A percentile compares a stretch with the other conserved stretches of the same genome.
Evolutionary conservation across 2,329 filamentous ascomycete genomes (phyloP).

Genomic region (Colletotrichum tropicale): DNA sequence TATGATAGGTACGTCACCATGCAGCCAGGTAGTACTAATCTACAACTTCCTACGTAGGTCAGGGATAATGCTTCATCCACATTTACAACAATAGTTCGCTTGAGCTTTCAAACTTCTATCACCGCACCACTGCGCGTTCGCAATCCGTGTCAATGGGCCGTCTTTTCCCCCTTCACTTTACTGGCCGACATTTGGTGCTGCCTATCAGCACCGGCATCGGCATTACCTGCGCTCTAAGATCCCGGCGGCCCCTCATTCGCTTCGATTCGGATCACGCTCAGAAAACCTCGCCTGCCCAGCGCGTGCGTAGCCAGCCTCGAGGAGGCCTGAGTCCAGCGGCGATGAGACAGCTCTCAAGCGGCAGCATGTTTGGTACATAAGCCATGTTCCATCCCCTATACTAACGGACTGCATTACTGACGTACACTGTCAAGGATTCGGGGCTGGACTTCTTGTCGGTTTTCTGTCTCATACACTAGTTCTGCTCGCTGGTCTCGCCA

Average conservation of each 20-base stretch:
- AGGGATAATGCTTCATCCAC: neutral
- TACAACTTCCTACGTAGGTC: neutral
- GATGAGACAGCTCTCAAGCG: slow-evolving; percentile 16
- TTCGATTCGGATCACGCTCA: neutral
- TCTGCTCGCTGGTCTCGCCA: slow-evolving; percentile 67
- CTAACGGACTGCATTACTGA: too few species aligned
- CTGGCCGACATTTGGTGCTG: neutral
- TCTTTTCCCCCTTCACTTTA: neutral
- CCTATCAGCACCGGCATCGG: slow-evolving; percentile 12
- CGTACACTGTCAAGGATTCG: slow-evolving; percentile 54
- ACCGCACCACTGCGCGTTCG: neutral
- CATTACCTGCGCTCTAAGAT: neutral
- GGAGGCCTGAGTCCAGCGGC: slow-evolving; percentile 1
- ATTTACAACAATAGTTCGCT: neutral
- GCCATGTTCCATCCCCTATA: neutral
- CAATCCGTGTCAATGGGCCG: neutral
- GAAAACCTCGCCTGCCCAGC: neutral
- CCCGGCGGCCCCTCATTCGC: neutral
- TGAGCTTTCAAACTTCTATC: neutral
- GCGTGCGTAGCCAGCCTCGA: neutral
- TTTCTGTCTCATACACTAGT: slow-evolving; percentile 75
- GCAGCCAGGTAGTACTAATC: neutral
- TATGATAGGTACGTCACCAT: neutral
- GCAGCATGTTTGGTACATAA: slow-evolving; percentile 9
- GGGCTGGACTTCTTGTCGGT: slow-evolving; percentile 68